Base-by-base conservation (phyloP, 1,284 basidiomycete species). In the Ceratobasidium sp. region DNA sequence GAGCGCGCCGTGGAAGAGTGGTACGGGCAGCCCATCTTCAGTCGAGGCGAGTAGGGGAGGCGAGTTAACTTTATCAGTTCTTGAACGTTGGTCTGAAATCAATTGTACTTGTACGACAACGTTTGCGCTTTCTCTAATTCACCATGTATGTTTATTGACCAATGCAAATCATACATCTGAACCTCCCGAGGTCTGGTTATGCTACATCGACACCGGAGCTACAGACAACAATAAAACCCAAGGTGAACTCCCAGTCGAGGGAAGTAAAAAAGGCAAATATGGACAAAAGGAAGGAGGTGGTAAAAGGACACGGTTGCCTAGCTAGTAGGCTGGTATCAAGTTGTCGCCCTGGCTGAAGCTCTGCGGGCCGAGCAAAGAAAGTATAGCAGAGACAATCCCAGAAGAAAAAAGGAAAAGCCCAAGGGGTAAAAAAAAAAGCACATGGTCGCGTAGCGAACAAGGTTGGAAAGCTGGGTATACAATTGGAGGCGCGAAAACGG, bases 1-100 rank as follows among this genome's bases (percentile, higher is more conserved):
- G 70, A 73, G 59, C 70, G 70, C 20, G 70, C 70, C 3, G 70
- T 73, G 27, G 70, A 73, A 44, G 41, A 30, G 33, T 73, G 70
- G 70, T 73, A 73, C 35, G 70, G 70, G 12, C 70, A 73, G 23
- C 70, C 70, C 6, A 44, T 73, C 3, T 73, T 62, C 46, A 52
- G 23, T n/a, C 46, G 48, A 8, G 66, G 38, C 18, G 66, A 68
- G 64, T 48, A 27, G 38, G 41, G 23, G 30, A 41, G 20, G 27
- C 6, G 41, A 8, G 14, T 66, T 66, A 50, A 48, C 12, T 23
- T 66, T 66, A 30, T 66, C 27, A 5, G 54, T 66, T 16, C 35
- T 62, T 62, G 33, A 62, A 38, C 18, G n/a, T 35, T 62, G 30
- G 33, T 4, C 30, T n/a, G 57, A 14, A 62, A 38, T 16, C 59